Evolutionary conservation across 768 basidiomycete genomes (phyloP).

Genomic region (Tylopilus subfusipes): DNA sequence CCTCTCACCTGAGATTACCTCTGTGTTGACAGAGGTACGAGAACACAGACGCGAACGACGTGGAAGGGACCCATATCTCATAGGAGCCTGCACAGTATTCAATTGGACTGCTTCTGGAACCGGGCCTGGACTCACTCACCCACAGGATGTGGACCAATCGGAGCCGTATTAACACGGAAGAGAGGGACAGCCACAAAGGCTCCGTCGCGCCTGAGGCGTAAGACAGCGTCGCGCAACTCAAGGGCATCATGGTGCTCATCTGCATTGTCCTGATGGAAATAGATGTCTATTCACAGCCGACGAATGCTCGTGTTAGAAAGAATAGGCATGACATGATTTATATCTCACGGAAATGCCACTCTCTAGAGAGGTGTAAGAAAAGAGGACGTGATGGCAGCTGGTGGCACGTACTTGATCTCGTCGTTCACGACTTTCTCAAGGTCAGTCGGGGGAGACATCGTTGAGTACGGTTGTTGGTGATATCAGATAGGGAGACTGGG

Average conservation of each 20-base stretch:
- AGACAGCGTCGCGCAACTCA: constrained; percentile 65
- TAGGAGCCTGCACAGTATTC: constrained; percentile 56
- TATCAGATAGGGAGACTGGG: neutral
- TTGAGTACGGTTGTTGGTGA: neutral
- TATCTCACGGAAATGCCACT: constrained; percentile 77
- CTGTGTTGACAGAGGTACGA: constrained; percentile 70
- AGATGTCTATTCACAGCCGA: constrained; percentile 52
- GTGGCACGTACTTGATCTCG: constrained; percentile 56
- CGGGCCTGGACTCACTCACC: constrained; percentile 40
- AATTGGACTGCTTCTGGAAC: neutral
- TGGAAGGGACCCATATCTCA: constrained; percentile 75
- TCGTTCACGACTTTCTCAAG: constrained; percentile 52
- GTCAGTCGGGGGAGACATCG: constrained; percentile 42
- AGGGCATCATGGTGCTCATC: constrained; percentile 63
- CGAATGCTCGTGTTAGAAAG: neutral
- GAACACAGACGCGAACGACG: constrained; percentile 72
- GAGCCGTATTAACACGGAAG: constrained; percentile 63
- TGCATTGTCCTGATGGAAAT: constrained; percentile 68
- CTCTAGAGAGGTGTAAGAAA: constrained; percentile 36
- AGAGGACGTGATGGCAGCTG: neutral
- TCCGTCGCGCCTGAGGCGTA: constrained; percentile 66
- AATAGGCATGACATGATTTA: neutral
- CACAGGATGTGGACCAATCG: constrained; percentile 73
- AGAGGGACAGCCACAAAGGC: constrained; percentile 79
- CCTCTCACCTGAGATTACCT: constrained; percentile 58